phyloP scores from a whole-genome alignment of 2,329 filamentous ascomycete species.

The Sarocladiaceae sp. region DNA sequence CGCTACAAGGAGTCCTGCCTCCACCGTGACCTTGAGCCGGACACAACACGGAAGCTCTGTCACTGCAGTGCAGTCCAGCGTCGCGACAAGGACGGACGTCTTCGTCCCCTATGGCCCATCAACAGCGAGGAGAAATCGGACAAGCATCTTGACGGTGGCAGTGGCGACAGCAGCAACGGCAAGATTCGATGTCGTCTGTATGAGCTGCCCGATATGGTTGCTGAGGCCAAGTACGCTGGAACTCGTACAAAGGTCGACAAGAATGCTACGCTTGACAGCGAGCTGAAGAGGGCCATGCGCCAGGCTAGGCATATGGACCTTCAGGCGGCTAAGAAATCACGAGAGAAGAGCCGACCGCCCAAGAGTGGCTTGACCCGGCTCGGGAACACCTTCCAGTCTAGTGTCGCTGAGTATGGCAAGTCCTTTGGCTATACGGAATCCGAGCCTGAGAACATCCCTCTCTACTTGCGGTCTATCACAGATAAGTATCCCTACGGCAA shows the following conservation, averaged over 20 bases:
- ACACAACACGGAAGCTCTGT: constrained; percentile 21
- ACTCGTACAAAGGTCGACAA: constrained; percentile 8
- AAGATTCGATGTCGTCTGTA: constrained; percentile 14
- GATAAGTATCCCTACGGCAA: constrained; percentile 32
- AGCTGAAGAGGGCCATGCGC: constrained; percentile 1
- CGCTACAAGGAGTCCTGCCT: constrained; percentile 29
- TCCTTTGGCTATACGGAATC: constrained; percentile 17
- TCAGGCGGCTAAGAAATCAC: not conserved
- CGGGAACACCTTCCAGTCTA: constrained; percentile 13
- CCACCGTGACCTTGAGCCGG: constrained; percentile 18
- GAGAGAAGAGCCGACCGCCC: constrained; percentile 1
- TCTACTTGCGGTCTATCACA: constrained; percentile 23
- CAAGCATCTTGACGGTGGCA: constrained; percentile 10
- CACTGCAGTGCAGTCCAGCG: constrained; percentile 17
- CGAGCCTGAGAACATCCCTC: constrained; percentile 22
- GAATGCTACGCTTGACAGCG: not conserved
- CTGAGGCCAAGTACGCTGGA: constrained; percentile 20
- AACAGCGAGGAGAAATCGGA: not conserved
- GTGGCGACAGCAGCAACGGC: constrained; percentile 6
- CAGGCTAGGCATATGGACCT: not conserved
- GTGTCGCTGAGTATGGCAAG: constrained; percentile 16
- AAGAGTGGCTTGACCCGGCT: constrained; percentile 9
- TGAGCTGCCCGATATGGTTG: constrained; percentile 17
- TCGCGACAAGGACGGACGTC: constrained; percentile 16
- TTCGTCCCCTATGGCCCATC: constrained; percentile 16